phyloP scores from a whole-genome alignment of 2,329 filamentous ascomycete species.

The Diaporthe citriasiana region DNA sequence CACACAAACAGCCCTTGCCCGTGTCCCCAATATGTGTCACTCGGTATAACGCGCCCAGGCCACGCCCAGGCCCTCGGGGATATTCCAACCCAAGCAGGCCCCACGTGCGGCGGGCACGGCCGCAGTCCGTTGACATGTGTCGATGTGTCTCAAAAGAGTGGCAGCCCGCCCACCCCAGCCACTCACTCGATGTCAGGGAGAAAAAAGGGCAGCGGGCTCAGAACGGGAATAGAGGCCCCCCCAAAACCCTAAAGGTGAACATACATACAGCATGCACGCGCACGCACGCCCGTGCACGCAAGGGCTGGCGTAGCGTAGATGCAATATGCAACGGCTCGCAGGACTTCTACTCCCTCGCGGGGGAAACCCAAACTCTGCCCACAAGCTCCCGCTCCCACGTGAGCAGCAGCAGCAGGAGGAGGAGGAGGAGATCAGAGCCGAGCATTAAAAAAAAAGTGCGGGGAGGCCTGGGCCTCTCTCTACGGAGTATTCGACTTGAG shows the following conservation, averaged over 20 bases:
- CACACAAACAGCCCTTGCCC: not conserved
- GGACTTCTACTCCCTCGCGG: not conserved
- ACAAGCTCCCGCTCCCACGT: constrained; percentile 25
- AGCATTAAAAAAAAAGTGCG: not conserved
- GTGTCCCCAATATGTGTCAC: not conserved
- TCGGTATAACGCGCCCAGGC: not conserved
- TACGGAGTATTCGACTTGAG: not conserved
- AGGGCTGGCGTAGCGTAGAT: not conserved
- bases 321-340: constrained; percentile 2
- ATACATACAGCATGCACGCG: not conserved
- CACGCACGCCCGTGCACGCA: not conserved
- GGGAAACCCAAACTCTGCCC: constrained; percentile 3
- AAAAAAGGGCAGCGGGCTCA: not conserved
- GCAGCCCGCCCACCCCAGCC: not conserved
- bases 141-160: not conserved
- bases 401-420: not conserved
- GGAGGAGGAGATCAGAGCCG: not conserved
- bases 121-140: constrained; percentile 21
- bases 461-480: not conserved
- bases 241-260: not conserved
- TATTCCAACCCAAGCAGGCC: not conserved
- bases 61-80: constrained; percentile 1
- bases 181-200: not conserved
- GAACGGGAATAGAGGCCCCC: not conserved
- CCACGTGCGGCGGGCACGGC: constrained; percentile 23